These are phyloP conservation scores for Brassica cretica DNA, from an alignment of 345 rosid species.

Conservation along the genomic window DNA sequence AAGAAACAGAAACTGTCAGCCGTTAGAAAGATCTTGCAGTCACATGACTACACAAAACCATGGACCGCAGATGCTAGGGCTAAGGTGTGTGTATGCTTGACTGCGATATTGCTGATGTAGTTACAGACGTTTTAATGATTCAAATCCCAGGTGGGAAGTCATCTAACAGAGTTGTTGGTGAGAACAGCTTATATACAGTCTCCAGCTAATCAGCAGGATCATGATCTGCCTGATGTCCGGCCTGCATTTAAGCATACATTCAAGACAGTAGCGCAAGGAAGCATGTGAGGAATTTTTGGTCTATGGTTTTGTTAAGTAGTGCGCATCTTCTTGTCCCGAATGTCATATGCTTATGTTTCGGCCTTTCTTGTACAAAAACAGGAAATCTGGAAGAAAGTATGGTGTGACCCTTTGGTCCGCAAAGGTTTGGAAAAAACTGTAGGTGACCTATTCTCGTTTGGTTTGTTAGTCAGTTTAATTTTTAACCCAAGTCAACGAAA, in stretches of 20 bases:
- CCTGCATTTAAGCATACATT: slow-evolving; percentile 89
- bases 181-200: slow-evolving; percentile 85
- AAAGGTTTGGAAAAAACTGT: slow-evolving; percentile 90
- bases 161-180: slow-evolving; percentile 74
- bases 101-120: not conserved
- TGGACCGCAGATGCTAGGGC: slow-evolving; percentile 78
- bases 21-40: slow-evolving; percentile 74
- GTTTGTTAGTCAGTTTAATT: slow-evolving; percentile 18
- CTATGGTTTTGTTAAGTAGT: slow-evolving; percentile 18
- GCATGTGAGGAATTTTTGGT: slow-evolving; percentile 49
- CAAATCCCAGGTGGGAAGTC: slow-evolving; percentile 81
- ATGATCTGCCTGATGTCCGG: slow-evolving; percentile 74
- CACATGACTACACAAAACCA: slow-evolving; percentile 63
- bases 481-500: not conserved
- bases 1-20: slow-evolving; percentile 81
- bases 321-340: slow-evolving; percentile 5
- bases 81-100: slow-evolving; percentile 59
- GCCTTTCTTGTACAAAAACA: slow-evolving; percentile 41
- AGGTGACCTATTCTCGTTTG: slow-evolving; percentile 43
- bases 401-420: slow-evolving; percentile 87
- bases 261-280: slow-evolving; percentile 50
- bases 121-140: slow-evolving; percentile 12
- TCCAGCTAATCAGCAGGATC: slow-evolving; percentile 61
- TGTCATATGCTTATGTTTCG: slow-evolving; percentile 11
- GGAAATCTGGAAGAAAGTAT: slow-evolving; percentile 65